Conservation (phyloP, 1,139 yeast species). For the Kodamaea suecica region DNA sequence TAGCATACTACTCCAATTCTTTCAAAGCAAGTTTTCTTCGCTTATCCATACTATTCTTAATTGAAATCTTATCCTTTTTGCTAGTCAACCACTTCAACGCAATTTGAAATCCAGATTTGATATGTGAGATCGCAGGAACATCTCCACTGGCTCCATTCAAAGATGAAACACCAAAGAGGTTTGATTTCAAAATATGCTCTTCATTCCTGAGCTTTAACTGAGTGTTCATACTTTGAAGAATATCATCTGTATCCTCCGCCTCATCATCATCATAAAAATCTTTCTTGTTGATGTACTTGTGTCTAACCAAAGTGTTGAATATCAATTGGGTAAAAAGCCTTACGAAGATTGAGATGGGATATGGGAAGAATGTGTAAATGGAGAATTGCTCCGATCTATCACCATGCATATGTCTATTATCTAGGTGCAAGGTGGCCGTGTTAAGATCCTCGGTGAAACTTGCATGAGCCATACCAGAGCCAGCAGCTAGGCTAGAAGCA, state of each 20-base stretch:
- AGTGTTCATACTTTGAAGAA: constrained; percentile 6
- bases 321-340: constrained; percentile 17
- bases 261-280: constrained; percentile 26
- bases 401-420: constrained; percentile 26
- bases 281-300: constrained; percentile 25
- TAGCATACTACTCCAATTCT: constrained; percentile 31
- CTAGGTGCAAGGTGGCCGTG: constrained; percentile 23
- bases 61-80: constrained; percentile 15
- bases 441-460: not conserved
- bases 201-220: constrained; percentile 26
- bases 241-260: constrained; percentile 17
- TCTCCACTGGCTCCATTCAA: constrained; percentile 37
- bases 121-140: constrained; percentile 29
- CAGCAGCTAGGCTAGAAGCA: constrained; percentile 1
- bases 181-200: constrained; percentile 28
- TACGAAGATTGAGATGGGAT: constrained; percentile 34
- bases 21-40: constrained; percentile 43
- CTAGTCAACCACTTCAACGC: constrained; percentile 29
- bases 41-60: constrained; percentile 39
- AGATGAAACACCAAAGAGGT: constrained; percentile 40
- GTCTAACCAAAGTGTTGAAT: constrained; percentile 21
- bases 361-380: constrained; percentile 43
- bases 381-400: constrained; percentile 45
- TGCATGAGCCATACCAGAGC: constrained; percentile 3
- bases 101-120: constrained; percentile 20